Percentiles rank a stretch among this genome's conserved stretches.
These are phyloP conservation scores for Ustilago nuda DNA, from an alignment of 1,284 basidiomycete species.

Conservation along the genomic window DNA sequence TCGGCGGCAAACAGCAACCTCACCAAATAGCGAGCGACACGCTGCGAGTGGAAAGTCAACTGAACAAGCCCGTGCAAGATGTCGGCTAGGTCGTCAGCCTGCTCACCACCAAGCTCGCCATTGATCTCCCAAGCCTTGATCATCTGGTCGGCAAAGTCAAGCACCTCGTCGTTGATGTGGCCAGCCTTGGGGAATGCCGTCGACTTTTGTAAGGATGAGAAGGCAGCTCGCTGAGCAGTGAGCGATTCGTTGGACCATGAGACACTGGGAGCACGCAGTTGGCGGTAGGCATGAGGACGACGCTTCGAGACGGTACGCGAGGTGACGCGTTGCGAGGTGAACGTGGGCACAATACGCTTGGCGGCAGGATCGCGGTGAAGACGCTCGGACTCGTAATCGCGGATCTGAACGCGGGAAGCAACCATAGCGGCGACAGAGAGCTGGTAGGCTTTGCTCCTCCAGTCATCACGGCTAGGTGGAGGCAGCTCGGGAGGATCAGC, in stretches of 20 bases:
- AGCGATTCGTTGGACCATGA: constrained; percentile 64
- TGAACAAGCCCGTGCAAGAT: constrained; percentile 61
- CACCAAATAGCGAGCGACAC: constrained; percentile 60
- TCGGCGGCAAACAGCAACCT: constrained; percentile 63
- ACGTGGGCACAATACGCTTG: constrained; percentile 31
- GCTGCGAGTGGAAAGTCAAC: constrained; percentile 66
- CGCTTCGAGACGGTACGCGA: constrained; percentile 62
- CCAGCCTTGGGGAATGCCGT: constrained; percentile 87
- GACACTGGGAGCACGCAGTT: constrained; percentile 42
- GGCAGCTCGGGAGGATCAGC: constrained; percentile 46
- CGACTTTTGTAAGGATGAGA: constrained; percentile 62
- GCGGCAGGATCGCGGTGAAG: constrained; percentile 44
- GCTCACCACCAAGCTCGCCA: constrained; percentile 59
- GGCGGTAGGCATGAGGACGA: constrained; percentile 48
- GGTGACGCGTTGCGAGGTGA: constrained; percentile 38
- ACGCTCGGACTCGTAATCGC: constrained; percentile 59
- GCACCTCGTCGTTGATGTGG: constrained; percentile 81
- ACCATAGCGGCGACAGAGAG: constrained; percentile 51
- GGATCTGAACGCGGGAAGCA: constrained; percentile 58
- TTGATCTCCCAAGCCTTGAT: constrained; percentile 81
- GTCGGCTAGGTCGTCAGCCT: constrained; percentile 64
- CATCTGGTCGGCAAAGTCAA: constrained; percentile 84
- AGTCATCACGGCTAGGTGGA: constrained; percentile 50
- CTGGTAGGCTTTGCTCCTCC: constrained; percentile 62
- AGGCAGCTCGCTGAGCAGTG: constrained; percentile 48